Conservation (phyloP, 164 flowering plant species). For the Stephania yunnanensis region DNA sequence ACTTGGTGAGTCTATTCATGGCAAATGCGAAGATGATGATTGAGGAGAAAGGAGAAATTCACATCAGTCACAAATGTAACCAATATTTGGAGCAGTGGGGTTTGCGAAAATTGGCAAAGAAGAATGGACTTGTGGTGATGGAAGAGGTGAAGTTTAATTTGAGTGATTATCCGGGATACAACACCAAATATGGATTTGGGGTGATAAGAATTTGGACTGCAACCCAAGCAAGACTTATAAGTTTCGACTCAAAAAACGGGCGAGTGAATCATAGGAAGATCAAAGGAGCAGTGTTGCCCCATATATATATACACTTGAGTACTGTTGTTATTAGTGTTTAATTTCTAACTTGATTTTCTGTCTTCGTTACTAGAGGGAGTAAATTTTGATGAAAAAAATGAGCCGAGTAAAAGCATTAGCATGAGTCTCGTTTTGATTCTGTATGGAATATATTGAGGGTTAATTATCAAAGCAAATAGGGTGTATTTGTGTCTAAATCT, state of each 20-base stretch:
- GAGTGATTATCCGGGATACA: slow-evolving; percentile 19
- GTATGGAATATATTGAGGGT: too few species aligned
- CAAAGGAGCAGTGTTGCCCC: not conserved
- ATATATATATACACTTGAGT: too few species aligned
- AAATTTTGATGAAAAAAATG: too few species aligned
- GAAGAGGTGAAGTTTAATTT: slow-evolving; percentile 9
- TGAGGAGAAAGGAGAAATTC: slow-evolving; percentile 10
- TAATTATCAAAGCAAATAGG: too few species aligned
- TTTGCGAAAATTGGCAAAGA: not conserved
- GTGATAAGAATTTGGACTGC: slow-evolving; percentile 1
- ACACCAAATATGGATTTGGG: slow-evolving; percentile 17
- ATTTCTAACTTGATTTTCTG: too few species aligned
- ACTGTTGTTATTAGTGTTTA: too few species aligned
- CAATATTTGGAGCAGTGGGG: not conserved
- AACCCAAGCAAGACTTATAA: not conserved
- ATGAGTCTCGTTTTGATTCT: too few species aligned
- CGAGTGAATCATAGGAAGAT: not conserved
- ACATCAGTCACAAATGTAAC: slow-evolving; percentile 10
- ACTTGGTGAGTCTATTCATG: not conserved
- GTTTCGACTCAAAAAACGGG: not conserved
- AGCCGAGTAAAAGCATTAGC: too few species aligned
- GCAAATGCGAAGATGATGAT: slow-evolving; percentile 6
- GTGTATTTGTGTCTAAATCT: too few species aligned
- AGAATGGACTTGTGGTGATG: not conserved
- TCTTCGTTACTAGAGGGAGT: too few species aligned